Percentiles rank a stretch among this genome's conserved stretches.
These are phyloP conservation scores for Fraxinus ornus DNA, from an alignment of 305 asterid genomes.

Conservation along the genomic window DNA sequence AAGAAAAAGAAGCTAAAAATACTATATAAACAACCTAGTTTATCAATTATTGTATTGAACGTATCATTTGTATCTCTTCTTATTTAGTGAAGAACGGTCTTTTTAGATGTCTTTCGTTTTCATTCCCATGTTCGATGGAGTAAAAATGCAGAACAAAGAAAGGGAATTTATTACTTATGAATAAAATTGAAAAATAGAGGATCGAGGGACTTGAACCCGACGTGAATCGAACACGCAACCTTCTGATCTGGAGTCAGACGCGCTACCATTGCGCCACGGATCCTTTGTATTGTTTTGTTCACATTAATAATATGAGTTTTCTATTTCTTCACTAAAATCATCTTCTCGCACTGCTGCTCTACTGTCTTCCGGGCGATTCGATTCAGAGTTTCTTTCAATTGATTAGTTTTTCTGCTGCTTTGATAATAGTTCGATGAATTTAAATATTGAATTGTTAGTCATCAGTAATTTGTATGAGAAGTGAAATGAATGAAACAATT, in stretches of 20 bases:
- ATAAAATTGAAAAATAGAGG: background rate
- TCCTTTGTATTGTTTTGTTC: slow-evolving; percentile 10
- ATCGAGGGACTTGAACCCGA: slow-evolving; percentile 62
- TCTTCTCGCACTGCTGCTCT: too few species aligned
- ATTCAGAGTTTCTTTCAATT: background rate
- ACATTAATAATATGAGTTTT: background rate
- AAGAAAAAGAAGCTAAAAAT: too few species aligned
- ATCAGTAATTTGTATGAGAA: background rate
- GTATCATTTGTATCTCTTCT: slow-evolving; percentile 26
- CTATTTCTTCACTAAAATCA: too few species aligned
- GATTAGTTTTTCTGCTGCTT: too few species aligned
- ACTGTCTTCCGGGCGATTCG: background rate
- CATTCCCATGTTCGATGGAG: background rate
- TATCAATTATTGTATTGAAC: background rate
- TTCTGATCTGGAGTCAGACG: slow-evolving; percentile 99
- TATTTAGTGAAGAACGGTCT: background rate
- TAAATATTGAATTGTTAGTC: background rate
- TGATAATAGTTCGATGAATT: background rate
- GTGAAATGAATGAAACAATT: slow-evolving; percentile 52
- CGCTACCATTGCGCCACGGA: slow-evolving; percentile 86
- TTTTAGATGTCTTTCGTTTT: too few species aligned
- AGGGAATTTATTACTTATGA: too few species aligned
- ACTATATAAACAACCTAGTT: too few species aligned
- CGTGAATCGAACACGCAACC: slow-evolving; percentile 99
- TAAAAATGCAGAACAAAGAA: too few species aligned